phyloP scores from a whole-genome alignment of 192 early-diverging fungal species.

The Rhizophagus prolifer region DNA sequence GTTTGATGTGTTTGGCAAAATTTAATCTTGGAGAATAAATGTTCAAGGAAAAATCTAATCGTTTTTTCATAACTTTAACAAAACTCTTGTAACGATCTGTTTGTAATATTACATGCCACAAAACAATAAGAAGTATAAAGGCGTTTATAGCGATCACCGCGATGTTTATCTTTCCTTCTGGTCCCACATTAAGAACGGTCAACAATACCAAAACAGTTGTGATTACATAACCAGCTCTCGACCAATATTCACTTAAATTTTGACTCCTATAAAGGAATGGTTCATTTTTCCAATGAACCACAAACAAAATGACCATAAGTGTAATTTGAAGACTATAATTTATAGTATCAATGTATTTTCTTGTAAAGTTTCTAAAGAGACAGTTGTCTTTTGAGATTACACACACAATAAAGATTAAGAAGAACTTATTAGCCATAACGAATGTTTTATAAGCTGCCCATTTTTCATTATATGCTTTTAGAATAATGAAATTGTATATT shows the following conservation, averaged over 20 bases:
- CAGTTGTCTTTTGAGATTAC: slow-evolving; percentile 67
- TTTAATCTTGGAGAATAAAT: slow-evolving; percentile 50
- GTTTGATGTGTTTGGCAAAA: slow-evolving; percentile 44
- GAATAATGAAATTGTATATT: too few relatives aligned
- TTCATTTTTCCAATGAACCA: slow-evolving; percentile 54
- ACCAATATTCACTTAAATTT: slow-evolving; percentile 53
- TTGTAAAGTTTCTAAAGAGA: slow-evolving; percentile 46
- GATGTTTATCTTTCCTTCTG: slow-evolving; percentile 42
- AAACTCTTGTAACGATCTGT: slow-evolving; percentile 32
- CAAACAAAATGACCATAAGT: slow-evolving; percentile 48
- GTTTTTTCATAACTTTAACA: slow-evolving; percentile 31
- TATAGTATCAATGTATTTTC: slow-evolving; percentile 47
- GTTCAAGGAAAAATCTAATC: slow-evolving; percentile 47
- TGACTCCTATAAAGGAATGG: slow-evolving; percentile 60
- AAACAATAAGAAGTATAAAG: slow-evolving; percentile 39
- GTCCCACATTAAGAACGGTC: slow-evolving; percentile 47
- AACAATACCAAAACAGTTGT: slow-evolving; percentile 55
- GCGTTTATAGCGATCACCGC: slow-evolving; percentile 41
- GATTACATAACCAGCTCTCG: slow-evolving; percentile 42
- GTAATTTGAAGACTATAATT: slow-evolving; percentile 49
- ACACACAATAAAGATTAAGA: slow-evolving; percentile 45
- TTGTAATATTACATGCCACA: slow-evolving; percentile 43
- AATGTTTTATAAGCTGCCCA: slow-evolving; percentile 57
- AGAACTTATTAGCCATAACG: slow-evolving; percentile 57
- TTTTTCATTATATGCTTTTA: slow-evolving; percentile 37